phyloP scores from a whole-genome alignment of 1,284 basidiomycete species.

The Pseudozyma flocculosa region DNA sequence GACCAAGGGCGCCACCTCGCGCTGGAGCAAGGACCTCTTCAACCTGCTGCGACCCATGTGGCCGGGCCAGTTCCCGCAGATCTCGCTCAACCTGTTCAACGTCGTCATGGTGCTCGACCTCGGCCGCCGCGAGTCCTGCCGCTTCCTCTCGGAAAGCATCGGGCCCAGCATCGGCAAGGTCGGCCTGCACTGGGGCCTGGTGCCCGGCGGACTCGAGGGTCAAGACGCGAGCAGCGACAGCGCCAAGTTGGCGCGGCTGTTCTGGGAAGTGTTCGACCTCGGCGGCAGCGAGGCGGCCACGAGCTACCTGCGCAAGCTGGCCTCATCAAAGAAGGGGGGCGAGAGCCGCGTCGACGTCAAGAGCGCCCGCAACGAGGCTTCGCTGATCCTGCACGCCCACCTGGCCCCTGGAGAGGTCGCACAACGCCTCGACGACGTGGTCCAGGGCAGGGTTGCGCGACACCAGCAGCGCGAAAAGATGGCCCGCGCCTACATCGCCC shows the following conservation, averaged over 20 bases:
- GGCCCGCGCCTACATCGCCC: constrained; percentile 23
- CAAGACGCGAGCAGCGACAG: constrained; percentile 8
- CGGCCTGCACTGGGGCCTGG: constrained; percentile 46
- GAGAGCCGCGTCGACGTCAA: constrained; percentile 10
- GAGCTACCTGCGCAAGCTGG: constrained; percentile 25
- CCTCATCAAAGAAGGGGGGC: constrained; percentile 7
- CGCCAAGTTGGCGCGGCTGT: constrained; percentile 33
- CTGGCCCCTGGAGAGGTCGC: constrained; percentile 7
- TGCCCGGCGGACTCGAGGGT: constrained; percentile 40
- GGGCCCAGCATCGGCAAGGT: constrained; percentile 30
- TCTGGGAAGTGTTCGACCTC: constrained; percentile 38
- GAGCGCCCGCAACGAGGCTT: constrained; percentile 27
- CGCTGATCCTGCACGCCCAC: constrained; percentile 15
- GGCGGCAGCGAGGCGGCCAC: constrained; percentile 13
- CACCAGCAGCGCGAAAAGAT: constrained; percentile 11
- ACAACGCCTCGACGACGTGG: constrained; percentile 5
- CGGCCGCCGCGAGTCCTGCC: constrained; percentile 24
- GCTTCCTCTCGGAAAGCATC: constrained; percentile 44
- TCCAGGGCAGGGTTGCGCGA: constrained; percentile 5
- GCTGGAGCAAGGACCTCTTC: constrained; percentile 27
- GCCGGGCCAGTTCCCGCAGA: constrained; percentile 42
- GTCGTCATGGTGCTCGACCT: constrained; percentile 49
- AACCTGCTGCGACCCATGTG: constrained; percentile 42
- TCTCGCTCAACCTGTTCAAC: constrained; percentile 53
- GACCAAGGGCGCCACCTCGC: constrained; percentile 68